Evolutionary conservation across 768 basidiomycete species (phyloP).

Genomic region (Brasilioporus rufonigricans): DNA sequence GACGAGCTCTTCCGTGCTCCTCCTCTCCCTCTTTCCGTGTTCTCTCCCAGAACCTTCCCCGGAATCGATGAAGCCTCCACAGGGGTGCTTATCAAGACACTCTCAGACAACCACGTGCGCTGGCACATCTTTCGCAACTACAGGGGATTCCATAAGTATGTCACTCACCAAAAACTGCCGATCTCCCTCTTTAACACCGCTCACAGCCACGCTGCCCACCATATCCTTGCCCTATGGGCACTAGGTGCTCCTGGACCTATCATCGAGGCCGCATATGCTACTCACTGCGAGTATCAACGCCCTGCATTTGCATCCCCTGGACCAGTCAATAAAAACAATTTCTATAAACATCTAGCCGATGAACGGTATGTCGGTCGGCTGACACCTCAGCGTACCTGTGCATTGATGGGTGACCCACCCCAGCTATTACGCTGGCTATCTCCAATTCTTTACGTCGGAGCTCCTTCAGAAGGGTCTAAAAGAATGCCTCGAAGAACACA

Average conservation of each 20-base stretch:
- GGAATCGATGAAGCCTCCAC: too few species aligned
- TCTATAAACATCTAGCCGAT: slow-evolving; percentile 56
- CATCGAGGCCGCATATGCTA: slow-evolving; percentile 42
- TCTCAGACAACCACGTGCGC: too few species aligned
- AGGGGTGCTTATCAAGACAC: too few species aligned
- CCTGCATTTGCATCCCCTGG: slow-evolving; percentile 32
- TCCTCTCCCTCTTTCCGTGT: slow-evolving; percentile 13
- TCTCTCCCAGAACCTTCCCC: too few species aligned
- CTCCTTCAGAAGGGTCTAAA: too few species aligned
- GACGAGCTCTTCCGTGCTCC: slow-evolving; percentile 17
- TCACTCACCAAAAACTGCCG: not conserved
- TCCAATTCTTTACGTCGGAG: too few species aligned
- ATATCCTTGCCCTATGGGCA: slow-evolving; percentile 55
- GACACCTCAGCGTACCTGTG: not conserved
- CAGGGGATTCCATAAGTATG: slow-evolving; percentile 33
- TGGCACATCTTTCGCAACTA: slow-evolving; percentile 55
- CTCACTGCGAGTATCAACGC: slow-evolving; percentile 38
- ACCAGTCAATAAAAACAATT: slow-evolving; percentile 36
- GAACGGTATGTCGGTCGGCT: slow-evolving; percentile 38
- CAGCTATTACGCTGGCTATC: too few species aligned
- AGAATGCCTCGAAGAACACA: too few species aligned
- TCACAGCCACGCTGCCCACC: slow-evolving; percentile 55
- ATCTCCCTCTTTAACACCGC: slow-evolving; percentile 17
- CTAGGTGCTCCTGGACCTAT: slow-evolving; percentile 50
- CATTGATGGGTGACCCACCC: not conserved